Base-by-base conservation (phyloP, 305 asterid species). In the Fraxinus nigra region DNA sequence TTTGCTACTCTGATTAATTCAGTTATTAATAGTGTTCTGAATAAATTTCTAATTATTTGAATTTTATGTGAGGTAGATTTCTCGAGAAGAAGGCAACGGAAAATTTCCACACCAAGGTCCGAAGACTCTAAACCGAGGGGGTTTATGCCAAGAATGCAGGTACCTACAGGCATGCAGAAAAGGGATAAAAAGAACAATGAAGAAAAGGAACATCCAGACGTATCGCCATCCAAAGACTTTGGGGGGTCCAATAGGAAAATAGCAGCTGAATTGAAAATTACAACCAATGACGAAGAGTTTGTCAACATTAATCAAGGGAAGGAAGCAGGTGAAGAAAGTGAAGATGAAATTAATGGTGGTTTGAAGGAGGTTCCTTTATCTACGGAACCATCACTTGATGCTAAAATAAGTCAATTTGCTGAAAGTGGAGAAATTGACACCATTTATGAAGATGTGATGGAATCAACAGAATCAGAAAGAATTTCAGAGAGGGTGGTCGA, bases 61-160 rank as follows among this genome's bases (percentile, higher is more conserved):
- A 76, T 82, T 83, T 81, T 79, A 32, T 81, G 86, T 81, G 72
- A n/a, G 89, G 88, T 82, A 97, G 98, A 90, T 77, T 90, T 94
- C 87, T 91, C 98, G 65, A 91, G 90, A 88, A 92, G 90, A 87
- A 87, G 92, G 78, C 94, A 18, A 59, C 89, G 89, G 83, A 93
- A 89, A 85, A 63, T 48, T 73, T 88, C 94, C 40, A 83, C 86
- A 7, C 89, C 98, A 5, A 87, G 84, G 82, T 82, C 93, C 77
- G 86, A 87, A 65, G 92, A 85, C 75, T 88, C 97, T 84, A 61
- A 87, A 11, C 93, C 93, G 0, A 90, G 88, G 88, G 98, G 97
- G 78, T 93, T 93, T 89, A 76, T 20, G 87, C 92, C 93, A 4
- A 89, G 88, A 87, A 86, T 90, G 7, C 97, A 87, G 86, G 89